Percentiles rank a stretch among this genome's conserved stretches.
Conservation (phyloP, 2,329 filamentous ascomycete genomes). For the Neurospora sp. region DNA sequence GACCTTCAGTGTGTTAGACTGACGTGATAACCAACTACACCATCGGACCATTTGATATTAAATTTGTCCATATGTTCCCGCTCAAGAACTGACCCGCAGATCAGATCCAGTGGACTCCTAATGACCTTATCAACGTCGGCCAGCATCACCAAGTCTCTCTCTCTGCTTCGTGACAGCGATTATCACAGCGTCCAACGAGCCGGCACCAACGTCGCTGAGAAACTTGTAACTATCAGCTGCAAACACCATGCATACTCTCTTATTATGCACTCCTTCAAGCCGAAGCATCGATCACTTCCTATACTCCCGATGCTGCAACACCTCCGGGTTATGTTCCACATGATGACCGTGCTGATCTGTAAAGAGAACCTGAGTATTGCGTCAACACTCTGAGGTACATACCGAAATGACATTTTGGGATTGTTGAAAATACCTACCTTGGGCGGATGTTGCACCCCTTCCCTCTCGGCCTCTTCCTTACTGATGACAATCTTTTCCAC, state of each 20-base stretch:
- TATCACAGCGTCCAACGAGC: no score
- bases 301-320: conserved; percentile 21
- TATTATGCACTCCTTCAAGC: no score
- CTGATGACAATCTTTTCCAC: conserved; percentile 28
- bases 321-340: conserved; percentile 29
- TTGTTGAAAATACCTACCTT: conserved; percentile 21
- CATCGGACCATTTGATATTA: conserved; percentile 12
- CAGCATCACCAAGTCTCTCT: not conserved
- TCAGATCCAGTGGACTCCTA: no score
- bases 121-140: not conserved
- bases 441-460: conserved; percentile 30
- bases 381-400: no score
- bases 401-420: no score
- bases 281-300: conserved; percentile 17
- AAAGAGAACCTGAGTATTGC: conserved; percentile 23
- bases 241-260: no score
- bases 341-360: conserved; percentile 28
- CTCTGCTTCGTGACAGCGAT: not conserved
- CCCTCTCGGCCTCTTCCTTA: conserved; percentile 24
- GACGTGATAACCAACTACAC: conserved; percentile 38
- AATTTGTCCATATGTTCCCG: accelerated
- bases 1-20: conserved; percentile 33
- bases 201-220: no score
- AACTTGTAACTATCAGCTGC: no score
- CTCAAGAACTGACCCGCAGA: not conserved